Evolutionary conservation across 106 monocot species (phyloP).

Genomic region (Allium fistulosum): DNA sequence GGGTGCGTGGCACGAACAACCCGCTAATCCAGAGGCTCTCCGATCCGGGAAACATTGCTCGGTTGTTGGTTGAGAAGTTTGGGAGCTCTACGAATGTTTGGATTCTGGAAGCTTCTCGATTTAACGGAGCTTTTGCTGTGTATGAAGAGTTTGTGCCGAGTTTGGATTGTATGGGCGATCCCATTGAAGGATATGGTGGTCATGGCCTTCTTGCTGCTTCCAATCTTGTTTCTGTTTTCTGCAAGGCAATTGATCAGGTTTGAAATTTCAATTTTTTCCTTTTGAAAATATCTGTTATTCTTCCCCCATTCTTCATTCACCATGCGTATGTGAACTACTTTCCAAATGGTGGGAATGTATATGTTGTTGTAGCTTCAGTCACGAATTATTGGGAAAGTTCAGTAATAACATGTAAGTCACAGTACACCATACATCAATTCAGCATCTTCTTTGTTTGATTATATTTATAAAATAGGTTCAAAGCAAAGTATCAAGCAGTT

Average conservation of each 20-base stretch:
- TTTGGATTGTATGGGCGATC: slow-evolving; percentile 62
- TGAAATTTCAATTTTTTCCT: neutral
- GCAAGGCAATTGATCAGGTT: slow-evolving; percentile 54
- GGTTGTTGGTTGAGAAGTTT: slow-evolving; percentile 56
- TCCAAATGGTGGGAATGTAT: too few species aligned
- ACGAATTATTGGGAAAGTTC: too few species aligned
- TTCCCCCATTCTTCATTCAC: too few species aligned
- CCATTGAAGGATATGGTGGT: slow-evolving; percentile 48
- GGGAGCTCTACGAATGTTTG: slow-evolving; percentile 42
- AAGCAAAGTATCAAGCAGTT: slow-evolving; percentile 4
- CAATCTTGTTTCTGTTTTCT: slow-evolving; percentile 31
- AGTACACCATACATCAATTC: neutral
- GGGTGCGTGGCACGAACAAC: slow-evolving; percentile 54
- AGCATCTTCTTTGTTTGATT: too few species aligned
- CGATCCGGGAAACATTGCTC: slow-evolving; percentile 41
- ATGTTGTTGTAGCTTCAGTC: too few species aligned
- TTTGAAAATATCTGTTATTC: too few species aligned
- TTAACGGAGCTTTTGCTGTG: slow-evolving; percentile 66
- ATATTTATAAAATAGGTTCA: slow-evolving; percentile 17
- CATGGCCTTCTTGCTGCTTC: slow-evolving; percentile 61
- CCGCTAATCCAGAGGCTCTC: slow-evolving; percentile 68
- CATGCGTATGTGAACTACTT: too few species aligned
- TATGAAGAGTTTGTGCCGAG: slow-evolving; percentile 64
- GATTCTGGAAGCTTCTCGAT: slow-evolving; percentile 74
- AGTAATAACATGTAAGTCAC: neutral